Conservation (phyloP, 345 rosid species). For the Anacardium occidentale region DNA sequence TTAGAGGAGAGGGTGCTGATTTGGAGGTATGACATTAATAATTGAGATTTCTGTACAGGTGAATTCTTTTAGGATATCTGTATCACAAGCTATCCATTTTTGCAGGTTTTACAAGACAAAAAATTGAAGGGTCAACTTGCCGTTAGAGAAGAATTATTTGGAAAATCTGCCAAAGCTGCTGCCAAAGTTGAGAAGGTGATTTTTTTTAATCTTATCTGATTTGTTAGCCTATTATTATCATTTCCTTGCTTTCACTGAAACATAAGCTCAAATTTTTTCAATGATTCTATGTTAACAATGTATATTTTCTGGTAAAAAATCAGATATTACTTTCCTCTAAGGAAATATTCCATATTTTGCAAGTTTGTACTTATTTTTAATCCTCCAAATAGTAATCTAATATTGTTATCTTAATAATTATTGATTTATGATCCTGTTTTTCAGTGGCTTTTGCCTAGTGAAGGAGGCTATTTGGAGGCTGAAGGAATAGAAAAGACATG, state of each 20-base stretch:
- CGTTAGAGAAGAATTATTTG: slow-evolving; percentile 61
- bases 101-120: slow-evolving; percentile 59
- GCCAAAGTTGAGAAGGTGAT: slow-evolving; percentile 82
- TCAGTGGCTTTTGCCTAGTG: slow-evolving; percentile 88
- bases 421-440: slow-evolving; percentile 18
- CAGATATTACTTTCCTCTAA: background rate
- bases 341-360: background rate
- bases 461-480: slow-evolving; percentile 78
- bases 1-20: slow-evolving; percentile 72
- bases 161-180: slow-evolving; percentile 70
- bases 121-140: slow-evolving; percentile 71
- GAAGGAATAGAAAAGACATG: slow-evolving; percentile 89
- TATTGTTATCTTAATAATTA: background rate
- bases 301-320: background rate
- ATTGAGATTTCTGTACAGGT: background rate
- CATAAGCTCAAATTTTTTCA: background rate
- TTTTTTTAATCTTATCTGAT: slow-evolving; percentile 3
- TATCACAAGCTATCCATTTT: background rate
- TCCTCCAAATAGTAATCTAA: background rate
- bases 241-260: too few species aligned
- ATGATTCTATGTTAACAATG: background rate
- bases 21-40: slow-evolving; percentile 47
- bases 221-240: background rate
- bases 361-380: background rate
- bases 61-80: background rate